Conservation (phyloP, 805 yeast species). For the Saccharomyces eubayanus region DNA sequence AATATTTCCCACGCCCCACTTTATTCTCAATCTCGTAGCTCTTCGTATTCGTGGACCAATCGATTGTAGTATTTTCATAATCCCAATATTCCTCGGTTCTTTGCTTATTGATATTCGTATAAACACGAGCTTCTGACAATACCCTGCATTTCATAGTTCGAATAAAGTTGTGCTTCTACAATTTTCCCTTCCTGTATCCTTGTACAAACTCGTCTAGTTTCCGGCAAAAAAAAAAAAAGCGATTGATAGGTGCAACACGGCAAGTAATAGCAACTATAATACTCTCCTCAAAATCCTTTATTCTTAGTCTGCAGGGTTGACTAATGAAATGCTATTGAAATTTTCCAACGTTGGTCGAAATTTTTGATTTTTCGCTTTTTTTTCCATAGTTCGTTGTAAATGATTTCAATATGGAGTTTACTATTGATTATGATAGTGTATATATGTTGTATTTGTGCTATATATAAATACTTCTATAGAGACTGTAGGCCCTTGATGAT, state of each 20-base stretch:
- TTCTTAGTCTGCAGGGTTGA: not conserved
- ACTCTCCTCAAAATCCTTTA: no score
- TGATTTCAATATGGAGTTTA: not conserved
- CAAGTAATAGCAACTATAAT: not conserved
- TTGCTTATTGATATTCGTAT: conserved; percentile 61
- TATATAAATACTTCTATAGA: conserved; percentile 7
- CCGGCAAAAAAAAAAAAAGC: not conserved
- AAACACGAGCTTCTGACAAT: conserved; percentile 51
- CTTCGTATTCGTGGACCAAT: conserved; percentile 50
- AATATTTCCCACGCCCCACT: conserved; percentile 88
- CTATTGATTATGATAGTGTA: not conserved
- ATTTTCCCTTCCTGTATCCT: not conserved
- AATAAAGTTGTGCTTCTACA: not conserved
- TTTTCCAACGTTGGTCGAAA: not conserved
- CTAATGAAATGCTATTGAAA: not conserved
- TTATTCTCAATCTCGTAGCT: conserved; percentile 72
- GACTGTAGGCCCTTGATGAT: conserved; percentile 32
- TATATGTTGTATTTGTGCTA: not conserved
- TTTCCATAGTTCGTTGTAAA: not conserved
- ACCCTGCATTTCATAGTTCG: conserved; percentile 28
- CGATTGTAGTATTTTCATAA: conserved; percentile 58
- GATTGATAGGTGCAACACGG: not conserved
- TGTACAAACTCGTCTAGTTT: not conserved
- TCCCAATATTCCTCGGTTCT: conserved; percentile 79
- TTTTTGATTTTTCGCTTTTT: not conserved